Percentiles rank a stretch among this genome's conserved stretches.
These are phyloP conservation scores for Lasiodiplodia citricola DNA, from an alignment of 2,329 filamentous ascomycete genomes.

Conservation along the genomic window DNA sequence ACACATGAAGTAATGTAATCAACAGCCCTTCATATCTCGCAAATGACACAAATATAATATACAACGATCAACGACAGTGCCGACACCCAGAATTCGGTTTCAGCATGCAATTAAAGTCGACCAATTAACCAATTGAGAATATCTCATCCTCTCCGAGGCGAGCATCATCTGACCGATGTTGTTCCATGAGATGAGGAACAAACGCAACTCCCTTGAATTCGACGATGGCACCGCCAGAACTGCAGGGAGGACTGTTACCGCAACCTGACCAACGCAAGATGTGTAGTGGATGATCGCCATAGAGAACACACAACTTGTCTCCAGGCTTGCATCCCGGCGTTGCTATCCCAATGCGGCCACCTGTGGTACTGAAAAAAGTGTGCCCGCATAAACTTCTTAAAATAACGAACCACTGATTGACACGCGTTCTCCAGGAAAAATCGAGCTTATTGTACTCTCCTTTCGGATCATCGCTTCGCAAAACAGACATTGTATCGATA, in stretches of 20 bases:
- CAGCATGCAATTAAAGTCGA: background rate
- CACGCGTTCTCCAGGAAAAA: background rate
- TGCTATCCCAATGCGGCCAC: background rate
- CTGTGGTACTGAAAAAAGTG: background rate
- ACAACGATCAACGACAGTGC: background rate
- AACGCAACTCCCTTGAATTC: background rate
- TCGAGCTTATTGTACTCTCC: background rate
- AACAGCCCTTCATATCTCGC: no score
- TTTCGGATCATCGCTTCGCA: background rate
- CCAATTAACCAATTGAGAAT: background rate
- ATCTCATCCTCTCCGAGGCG: background rate
- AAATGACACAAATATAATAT: no score
- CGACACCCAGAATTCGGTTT: background rate
- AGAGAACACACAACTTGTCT: background rate
- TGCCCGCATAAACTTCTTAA: background rate
- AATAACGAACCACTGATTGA: fast-evolving
- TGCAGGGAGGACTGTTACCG: no score
- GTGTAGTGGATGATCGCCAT: background rate
- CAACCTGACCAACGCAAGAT: background rate
- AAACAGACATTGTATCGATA: background rate
- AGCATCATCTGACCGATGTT: background rate
- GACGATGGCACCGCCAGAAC: background rate
- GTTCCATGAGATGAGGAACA: background rate
- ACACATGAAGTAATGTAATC: no score
- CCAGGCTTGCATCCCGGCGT: background rate